phyloP scores from a whole-genome alignment of 2,329 filamentous ascomycete species.

The Alternaria triticimaculans region DNA sequence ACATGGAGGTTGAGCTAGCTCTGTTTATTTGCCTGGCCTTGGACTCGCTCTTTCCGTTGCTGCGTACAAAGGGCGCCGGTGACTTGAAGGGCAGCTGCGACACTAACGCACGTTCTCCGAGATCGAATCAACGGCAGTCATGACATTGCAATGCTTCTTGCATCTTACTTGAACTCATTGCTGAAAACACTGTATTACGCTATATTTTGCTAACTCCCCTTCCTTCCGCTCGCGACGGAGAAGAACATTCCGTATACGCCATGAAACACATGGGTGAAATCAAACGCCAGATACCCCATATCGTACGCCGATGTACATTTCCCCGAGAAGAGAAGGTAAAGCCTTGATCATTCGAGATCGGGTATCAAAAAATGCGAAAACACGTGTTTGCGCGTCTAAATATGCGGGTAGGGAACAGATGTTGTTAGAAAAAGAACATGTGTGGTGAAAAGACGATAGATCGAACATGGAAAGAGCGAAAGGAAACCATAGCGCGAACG shows the following conservation, averaged over 20 bases:
- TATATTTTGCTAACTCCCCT: neutral
- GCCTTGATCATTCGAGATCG: constrained; percentile 12
- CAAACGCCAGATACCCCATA: neutral
- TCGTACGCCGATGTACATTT: neutral
- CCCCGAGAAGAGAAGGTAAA: neutral
- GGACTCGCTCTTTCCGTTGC: constrained; percentile 4
- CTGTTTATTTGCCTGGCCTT: neutral
- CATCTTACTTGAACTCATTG: neutral
- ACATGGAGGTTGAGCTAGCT: neutral
- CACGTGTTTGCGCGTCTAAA: neutral
- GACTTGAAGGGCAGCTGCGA: rapidly evolving
- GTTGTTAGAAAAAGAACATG: neutral
- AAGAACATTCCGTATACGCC: neutral
- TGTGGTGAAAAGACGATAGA: neutral
- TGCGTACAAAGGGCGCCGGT: neutral
- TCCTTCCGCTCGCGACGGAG: neutral
- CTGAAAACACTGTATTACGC: neutral
- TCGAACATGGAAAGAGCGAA: neutral
- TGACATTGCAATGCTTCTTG: neutral
- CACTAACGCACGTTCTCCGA: neutral
- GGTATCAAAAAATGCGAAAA: constrained; percentile 10
- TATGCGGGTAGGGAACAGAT: neutral
- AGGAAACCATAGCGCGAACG: neutral
- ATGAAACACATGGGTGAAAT: neutral
- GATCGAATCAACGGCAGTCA: rapidly evolving